Conservation (phyloP, 495 filamentous ascomycete genomes). For the Neurospora sp. region DNA sequence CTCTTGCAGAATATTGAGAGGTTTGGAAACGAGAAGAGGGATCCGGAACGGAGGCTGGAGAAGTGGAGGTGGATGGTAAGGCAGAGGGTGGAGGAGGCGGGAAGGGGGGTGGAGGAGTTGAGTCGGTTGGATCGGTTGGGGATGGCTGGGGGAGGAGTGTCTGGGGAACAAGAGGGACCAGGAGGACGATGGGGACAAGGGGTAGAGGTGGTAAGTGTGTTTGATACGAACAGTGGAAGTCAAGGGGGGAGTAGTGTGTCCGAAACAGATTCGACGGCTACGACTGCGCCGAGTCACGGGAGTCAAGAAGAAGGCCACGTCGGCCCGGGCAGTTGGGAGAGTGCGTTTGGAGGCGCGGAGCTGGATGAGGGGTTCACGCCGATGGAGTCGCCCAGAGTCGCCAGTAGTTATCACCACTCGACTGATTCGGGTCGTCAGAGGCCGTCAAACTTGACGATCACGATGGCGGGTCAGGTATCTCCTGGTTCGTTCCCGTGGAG, state of each 20-base stretch:
- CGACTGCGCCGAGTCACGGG: constrained; percentile 22
- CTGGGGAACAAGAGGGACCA: background rate
- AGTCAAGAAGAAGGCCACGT: constrained; percentile 11
- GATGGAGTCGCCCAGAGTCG: background rate
- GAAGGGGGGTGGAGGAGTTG: background rate
- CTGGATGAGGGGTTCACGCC: background rate
- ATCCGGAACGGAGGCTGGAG: constrained; percentile 18
- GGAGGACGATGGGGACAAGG: background rate
- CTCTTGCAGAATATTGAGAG: constrained; percentile 39
- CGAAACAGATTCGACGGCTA: constrained; percentile 30
- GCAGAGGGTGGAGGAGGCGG: constrained; percentile 28
- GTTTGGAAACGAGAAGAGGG: constrained; percentile 35
- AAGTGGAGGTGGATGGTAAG: constrained; percentile 37
- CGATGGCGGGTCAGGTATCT: background rate
- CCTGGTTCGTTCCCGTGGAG: background rate
- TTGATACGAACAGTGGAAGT: background rate
- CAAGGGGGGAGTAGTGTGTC: constrained; percentile 42
- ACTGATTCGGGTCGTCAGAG: background rate
- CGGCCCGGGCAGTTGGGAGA: constrained; percentile 14
- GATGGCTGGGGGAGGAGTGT: too few relatives aligned
- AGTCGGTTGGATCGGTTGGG: background rate
- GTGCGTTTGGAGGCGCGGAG: constrained; percentile 2
- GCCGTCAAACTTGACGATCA: background rate
- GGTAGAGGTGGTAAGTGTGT: background rate
- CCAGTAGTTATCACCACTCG: background rate